Percentiles rank a stretch among this genome's conserved stretches.
These are phyloP conservation scores for Gastrodia elata DNA, from an alignment of 106 monocot genomes.

Conservation along the genomic window DNA sequence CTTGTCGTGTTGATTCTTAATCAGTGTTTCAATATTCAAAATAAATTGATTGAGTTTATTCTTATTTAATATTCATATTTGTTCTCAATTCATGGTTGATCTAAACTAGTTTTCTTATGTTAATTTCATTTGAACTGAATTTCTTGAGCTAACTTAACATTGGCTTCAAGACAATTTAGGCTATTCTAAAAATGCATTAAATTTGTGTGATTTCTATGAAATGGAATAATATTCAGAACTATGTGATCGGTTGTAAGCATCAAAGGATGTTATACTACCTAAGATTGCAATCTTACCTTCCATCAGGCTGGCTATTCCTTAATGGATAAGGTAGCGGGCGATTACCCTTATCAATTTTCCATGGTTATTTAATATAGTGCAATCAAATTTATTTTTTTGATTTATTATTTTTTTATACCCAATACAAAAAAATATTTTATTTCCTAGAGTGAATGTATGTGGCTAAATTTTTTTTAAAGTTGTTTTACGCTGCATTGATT, in stretches of 20 bases:
- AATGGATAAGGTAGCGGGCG: too few relatives aligned
- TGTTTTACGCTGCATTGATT: neutral
- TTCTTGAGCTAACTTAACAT: neutral
- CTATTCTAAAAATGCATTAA: too few relatives aligned
- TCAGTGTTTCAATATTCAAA: neutral
- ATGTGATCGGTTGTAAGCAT: too few relatives aligned
- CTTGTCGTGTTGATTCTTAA: neutral
- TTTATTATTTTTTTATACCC: neutral
- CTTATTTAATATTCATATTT: neutral
- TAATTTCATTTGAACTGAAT: neutral
- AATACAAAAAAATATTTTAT: neutral
- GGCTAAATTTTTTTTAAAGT: neutral
- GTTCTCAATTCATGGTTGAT: neutral
- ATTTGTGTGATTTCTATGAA: too few relatives aligned
- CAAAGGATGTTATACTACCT: too few relatives aligned
- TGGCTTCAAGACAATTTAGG: too few relatives aligned
- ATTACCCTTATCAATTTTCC: too few relatives aligned
- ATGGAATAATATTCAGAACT: too few relatives aligned
- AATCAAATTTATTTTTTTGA: too few relatives aligned
- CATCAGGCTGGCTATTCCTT: too few relatives aligned
- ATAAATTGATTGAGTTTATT: neutral
- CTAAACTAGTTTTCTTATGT: neutral
- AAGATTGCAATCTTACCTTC: too few relatives aligned
- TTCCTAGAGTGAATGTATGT: neutral
- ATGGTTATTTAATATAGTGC: too few relatives aligned